These are phyloP conservation scores for Beauveria pseudobassiana DNA, from an alignment of 2,329 filamentous ascomycete genomes.

Conservation along the genomic window DNA sequence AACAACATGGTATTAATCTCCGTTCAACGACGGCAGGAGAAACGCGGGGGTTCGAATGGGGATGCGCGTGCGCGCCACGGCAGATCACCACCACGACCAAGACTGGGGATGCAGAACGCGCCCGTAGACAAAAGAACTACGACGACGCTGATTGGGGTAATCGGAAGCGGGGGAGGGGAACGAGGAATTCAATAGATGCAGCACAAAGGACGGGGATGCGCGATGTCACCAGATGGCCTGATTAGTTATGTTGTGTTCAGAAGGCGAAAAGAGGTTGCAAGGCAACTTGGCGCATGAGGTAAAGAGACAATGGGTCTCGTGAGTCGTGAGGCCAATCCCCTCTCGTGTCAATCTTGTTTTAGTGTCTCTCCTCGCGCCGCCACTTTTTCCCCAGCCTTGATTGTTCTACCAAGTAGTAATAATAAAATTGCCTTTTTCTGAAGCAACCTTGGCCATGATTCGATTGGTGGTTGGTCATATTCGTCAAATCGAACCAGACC, in stretches of 20 bases:
- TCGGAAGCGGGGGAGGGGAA: not conserved
- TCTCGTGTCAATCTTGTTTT: not conserved
- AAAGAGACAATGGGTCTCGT: not conserved
- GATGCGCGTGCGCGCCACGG: not conserved
- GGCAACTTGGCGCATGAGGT: not conserved
- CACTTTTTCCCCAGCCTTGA: not conserved
- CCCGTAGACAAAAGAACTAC: not conserved
- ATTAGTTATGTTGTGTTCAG: not conserved
- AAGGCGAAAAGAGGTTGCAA: not conserved
- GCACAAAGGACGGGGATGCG: not conserved
- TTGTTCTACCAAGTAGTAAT: not conserved
- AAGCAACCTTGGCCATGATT: not conserved
- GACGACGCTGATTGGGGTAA: not conserved
- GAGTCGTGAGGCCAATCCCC: not conserved
- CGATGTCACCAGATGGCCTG: conserved; percentile 3
- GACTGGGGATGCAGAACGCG: not conserved
- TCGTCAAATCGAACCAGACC: not conserved
- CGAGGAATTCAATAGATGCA: not conserved
- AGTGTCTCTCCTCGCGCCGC: not conserved
- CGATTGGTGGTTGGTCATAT: not conserved
- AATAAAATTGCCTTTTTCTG: not conserved
- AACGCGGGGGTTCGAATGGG: not conserved
- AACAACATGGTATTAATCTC: not conserved
- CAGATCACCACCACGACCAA: not conserved
- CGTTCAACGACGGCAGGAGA: not conserved